Percentiles rank a stretch among this genome's conserved stretches.
These are phyloP conservation scores for Penicillium sp. DNA, from an alignment of 2,329 filamentous ascomycete genomes.

Conservation along the genomic window DNA sequence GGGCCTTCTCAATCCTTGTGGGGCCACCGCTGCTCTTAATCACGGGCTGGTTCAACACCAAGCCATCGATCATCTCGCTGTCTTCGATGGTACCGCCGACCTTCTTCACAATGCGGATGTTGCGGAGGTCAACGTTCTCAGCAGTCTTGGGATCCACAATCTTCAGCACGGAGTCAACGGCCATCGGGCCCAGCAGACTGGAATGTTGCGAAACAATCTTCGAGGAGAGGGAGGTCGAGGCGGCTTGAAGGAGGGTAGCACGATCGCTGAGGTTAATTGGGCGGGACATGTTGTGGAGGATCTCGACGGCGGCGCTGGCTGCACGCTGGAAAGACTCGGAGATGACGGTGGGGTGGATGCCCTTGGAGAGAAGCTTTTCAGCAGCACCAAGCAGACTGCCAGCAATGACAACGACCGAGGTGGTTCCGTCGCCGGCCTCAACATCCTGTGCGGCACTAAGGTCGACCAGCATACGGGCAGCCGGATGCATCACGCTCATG, in stretches of 20 bases:
- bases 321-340: constrained; percentile 97
- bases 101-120: constrained; percentile 97
- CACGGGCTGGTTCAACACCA: constrained; percentile 89
- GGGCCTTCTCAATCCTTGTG: constrained; percentile 92
- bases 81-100: constrained; percentile 98
- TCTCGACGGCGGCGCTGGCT: constrained; percentile 81
- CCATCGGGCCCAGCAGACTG: constrained; percentile 93
- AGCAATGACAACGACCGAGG: constrained; percentile 96
- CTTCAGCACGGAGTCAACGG: constrained; percentile 93
- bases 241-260: constrained; percentile 88
- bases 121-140: constrained; percentile 93
- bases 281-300: constrained; percentile 93
- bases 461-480: constrained; percentile 98
- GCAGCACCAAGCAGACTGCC: constrained; percentile 92
- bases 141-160: constrained; percentile 95
- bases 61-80: constrained; percentile 92
- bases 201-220: constrained; percentile 99
- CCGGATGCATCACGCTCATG: constrained; percentile 99
- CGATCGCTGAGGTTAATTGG: constrained; percentile 89
- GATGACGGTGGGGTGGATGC: constrained; percentile 95
- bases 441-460: constrained; percentile 97
- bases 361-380: constrained; percentile 85
- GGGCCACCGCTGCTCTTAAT: constrained; percentile 93
- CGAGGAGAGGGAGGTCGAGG: constrained; percentile 93
- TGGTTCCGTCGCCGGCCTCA: constrained; percentile 96